Percentiles rank a stretch among this genome's conserved stretches.
Evolutionary conservation across 768 basidiomycete genomes (phyloP).

Genomic region (Boletus tylopilopsis): DNA sequence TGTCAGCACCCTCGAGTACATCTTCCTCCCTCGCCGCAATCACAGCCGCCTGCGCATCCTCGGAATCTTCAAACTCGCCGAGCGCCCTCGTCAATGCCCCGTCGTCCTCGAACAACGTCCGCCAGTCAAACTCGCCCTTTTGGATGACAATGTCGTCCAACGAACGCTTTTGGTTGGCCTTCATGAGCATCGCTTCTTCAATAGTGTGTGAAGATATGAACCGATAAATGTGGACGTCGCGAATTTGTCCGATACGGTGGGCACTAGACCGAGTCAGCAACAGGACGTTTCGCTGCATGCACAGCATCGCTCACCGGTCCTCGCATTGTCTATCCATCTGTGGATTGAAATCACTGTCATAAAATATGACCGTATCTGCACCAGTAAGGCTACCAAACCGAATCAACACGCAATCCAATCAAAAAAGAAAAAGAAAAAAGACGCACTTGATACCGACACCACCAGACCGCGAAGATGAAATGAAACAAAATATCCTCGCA

Average conservation of each 20-base stretch:
- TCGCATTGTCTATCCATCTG: slow-evolving; percentile 98
- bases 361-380: slow-evolving; percentile 95
- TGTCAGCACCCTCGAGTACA: slow-evolving; percentile 71
- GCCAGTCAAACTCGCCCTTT: slow-evolving; percentile 94
- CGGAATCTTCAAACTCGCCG: slow-evolving; percentile 83
- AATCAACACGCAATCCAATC: slow-evolving; percentile 12
- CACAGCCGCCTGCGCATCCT: slow-evolving; percentile 79
- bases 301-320: slow-evolving; percentile 57
- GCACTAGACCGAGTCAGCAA: slow-evolving; percentile 48
- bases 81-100: slow-evolving; percentile 67
- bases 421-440: slow-evolving; percentile 9
- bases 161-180: slow-evolving; percentile 96
- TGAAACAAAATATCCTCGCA: slow-evolving; percentile 80
- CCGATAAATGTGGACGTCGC: slow-evolving; percentile 94
- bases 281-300: neutral
- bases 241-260: slow-evolving; percentile 97
- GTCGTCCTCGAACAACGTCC: slow-evolving; percentile 68
- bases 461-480: slow-evolving; percentile 73
- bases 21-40: slow-evolving; percentile 73
- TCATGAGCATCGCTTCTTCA: slow-evolving; percentile 93
- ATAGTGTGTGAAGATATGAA: slow-evolving; percentile 89
- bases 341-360: slow-evolving; percentile 95
- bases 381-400: slow-evolving; percentile 57
- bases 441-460: slow-evolving; percentile 94
- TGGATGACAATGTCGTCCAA: slow-evolving; percentile 91